These are phyloP conservation scores for Nemania sp. DNA, from an alignment of 2,329 filamentous ascomycete genomes.

Conservation along the genomic window DNA sequence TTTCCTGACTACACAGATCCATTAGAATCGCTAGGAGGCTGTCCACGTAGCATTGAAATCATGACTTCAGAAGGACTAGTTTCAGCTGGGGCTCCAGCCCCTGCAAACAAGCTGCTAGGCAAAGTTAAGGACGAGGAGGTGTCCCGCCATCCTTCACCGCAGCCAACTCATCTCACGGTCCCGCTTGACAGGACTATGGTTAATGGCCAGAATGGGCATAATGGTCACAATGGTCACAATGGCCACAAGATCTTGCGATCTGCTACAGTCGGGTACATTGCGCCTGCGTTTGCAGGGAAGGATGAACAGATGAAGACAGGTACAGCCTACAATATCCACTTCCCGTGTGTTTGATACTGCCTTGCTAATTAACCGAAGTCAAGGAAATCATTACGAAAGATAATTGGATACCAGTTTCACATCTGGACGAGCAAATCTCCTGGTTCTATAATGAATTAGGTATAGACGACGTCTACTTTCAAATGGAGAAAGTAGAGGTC, in stretches of 20 bases:
- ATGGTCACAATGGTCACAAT: conserved; percentile 65
- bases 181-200: conserved; percentile 49
- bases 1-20: conserved; percentile 52
- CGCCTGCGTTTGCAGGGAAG: conserved; percentile 92
- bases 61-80: conserved; percentile 43
- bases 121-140: conserved; percentile 47
- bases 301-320: conserved; percentile 83
- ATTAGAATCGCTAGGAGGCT: conserved; percentile 37
- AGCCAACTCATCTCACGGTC: conserved; percentile 82
- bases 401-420: conserved; percentile 82
- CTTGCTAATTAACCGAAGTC: conserved; percentile 54
- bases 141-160: conserved; percentile 76
- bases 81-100: conserved; percentile 41
- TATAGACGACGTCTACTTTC: conserved; percentile 98
- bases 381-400: conserved; percentile 77
- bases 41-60: conserved; percentile 30
- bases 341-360: background rate
- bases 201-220: conserved; percentile 43
- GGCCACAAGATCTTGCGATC: conserved; percentile 79
- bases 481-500: conserved; percentile 81
- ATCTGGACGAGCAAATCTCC: conserved; percentile 81
- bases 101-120: conserved; percentile 47
- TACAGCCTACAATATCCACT: conserved; percentile 44
- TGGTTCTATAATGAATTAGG: conserved; percentile 99
- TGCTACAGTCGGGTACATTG: conserved; percentile 90